phyloP scores from a whole-genome alignment of 2,329 filamentous ascomycete genomes.

The Fusarium acutatum region DNA sequence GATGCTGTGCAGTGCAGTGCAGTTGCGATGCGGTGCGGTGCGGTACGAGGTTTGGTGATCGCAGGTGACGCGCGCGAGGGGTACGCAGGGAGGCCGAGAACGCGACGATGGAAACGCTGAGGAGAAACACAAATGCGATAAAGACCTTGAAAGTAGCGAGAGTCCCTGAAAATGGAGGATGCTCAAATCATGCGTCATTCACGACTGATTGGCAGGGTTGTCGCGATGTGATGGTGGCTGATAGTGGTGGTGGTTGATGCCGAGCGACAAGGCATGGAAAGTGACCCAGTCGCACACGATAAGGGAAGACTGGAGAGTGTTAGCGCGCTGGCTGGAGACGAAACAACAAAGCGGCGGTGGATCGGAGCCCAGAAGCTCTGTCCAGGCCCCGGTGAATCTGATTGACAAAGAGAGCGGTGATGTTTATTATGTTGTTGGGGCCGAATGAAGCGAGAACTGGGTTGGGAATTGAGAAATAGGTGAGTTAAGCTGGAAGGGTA shows the following conservation, averaged over 20 bases:
- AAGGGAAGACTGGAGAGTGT: conserved; percentile 17
- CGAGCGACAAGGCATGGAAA: conserved; percentile 29
- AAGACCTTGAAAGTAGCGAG: background rate
- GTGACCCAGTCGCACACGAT: conserved; percentile 23
- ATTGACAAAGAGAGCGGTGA: conserved; percentile 20
- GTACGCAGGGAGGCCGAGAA: conserved; percentile 32
- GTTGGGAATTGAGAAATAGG: background rate
- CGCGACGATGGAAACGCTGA: conserved; percentile 24
- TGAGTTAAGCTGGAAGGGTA: background rate
- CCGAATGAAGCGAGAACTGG: background rate
- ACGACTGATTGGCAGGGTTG: conserved; percentile 15
- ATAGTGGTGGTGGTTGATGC: conserved; percentile 23
- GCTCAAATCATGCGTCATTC: conserved; percentile 1
- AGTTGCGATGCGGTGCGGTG: background rate
- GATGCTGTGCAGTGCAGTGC: conserved; percentile 6
- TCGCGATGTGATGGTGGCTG: conserved; percentile 29
- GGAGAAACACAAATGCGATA: background rate
- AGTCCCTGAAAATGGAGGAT: background rate
- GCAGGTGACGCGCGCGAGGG: conserved; percentile 35
- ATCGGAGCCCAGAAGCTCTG: conserved; percentile 38
- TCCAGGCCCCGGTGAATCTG: conserved; percentile 8
- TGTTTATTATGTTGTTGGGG: background rate
- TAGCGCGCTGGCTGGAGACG: conserved; percentile 19
- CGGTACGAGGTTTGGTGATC: conserved; percentile 30
- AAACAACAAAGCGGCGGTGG: conserved; percentile 28